Conservation (phyloP, 139 green algal species). For the Tetradesmus obliquus region DNA sequence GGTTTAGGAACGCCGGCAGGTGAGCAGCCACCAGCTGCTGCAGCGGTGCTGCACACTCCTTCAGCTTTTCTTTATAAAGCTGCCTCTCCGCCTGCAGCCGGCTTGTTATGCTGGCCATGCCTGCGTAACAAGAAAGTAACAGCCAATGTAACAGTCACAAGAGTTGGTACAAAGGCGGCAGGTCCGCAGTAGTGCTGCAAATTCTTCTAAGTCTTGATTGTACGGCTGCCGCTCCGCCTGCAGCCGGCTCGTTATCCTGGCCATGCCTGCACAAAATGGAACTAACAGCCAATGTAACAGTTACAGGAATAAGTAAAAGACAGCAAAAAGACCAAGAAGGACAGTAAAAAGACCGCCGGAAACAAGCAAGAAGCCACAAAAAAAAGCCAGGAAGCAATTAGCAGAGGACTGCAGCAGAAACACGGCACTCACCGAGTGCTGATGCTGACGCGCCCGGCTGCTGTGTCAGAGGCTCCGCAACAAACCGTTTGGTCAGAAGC, state of each 20-base stretch:
- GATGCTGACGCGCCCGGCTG: neutral
- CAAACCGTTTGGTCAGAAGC: conserved; percentile 78
- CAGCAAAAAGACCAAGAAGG: no score
- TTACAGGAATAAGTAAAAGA: neutral
- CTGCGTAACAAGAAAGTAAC: conserved; percentile 30
- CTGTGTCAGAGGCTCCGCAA: conserved; percentile 64
- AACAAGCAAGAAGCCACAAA: no score
- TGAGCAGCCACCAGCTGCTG: conserved; percentile 51
- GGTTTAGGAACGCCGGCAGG: conserved; percentile 38
- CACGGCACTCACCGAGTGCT: neutral
- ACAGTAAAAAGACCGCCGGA: no score
- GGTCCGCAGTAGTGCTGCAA: conserved; percentile 55
- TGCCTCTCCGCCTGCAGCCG: conserved; percentile 62
- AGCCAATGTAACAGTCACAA: neutral
- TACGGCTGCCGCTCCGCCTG: conserved; percentile 65
- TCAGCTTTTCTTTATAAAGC: conserved; percentile 59
- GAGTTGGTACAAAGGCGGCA: neutral
- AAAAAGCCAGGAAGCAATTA: no score
- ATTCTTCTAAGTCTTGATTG: conserved; percentile 52
- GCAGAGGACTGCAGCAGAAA: no score
- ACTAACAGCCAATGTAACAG: neutral
- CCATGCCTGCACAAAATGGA: conserved; percentile 39
- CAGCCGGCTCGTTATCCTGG: conserved; percentile 43
- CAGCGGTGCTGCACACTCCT: conserved; percentile 61
- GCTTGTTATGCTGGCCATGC: conserved; percentile 38